Conservation (phyloP, 768 basidiomycete genomes). For the Podaxis sp. region DNA sequence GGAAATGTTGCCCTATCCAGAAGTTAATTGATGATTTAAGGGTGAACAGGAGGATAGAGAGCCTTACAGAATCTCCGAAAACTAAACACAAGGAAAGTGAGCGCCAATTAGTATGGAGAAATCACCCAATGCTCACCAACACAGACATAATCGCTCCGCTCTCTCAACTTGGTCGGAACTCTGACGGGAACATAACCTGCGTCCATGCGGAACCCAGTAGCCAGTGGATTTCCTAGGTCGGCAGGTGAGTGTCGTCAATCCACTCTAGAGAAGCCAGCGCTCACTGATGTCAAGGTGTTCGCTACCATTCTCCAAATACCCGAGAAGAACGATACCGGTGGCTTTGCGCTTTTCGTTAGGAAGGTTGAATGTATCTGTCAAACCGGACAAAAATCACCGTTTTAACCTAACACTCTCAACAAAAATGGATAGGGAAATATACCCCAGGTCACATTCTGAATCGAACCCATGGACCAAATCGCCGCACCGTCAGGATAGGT, state of each 20-base stretch:
- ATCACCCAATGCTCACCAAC: slow-evolving; percentile 35
- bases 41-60: slow-evolving; percentile 18
- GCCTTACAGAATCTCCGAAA: slow-evolving; percentile 47
- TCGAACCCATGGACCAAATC: slow-evolving; percentile 21
- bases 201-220: slow-evolving; percentile 35
- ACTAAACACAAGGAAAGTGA: slow-evolving; percentile 27
- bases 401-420: neutral
- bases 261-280: slow-evolving; percentile 17
- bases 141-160: slow-evolving; percentile 41
- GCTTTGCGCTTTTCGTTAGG: slow-evolving; percentile 32
- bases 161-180: slow-evolving; percentile 33
- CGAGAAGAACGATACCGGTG: slow-evolving; percentile 45
- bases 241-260: neutral
- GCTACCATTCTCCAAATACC: slow-evolving; percentile 33
- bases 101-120: neutral
- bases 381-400: neutral
- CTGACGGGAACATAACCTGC: slow-evolving; percentile 36
- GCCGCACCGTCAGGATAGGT: slow-evolving; percentile 19
- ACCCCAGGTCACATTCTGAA: slow-evolving; percentile 26
- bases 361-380: slow-evolving; percentile 31
- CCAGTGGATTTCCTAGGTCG: slow-evolving; percentile 40
- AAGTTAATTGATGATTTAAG: neutral
- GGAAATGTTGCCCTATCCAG: slow-evolving; percentile 27
- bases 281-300: slow-evolving; percentile 52
- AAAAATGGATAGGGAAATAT: neutral